Conservation (phyloP, 1,139 yeast species). For the Magnusiomyces ingens region DNA sequence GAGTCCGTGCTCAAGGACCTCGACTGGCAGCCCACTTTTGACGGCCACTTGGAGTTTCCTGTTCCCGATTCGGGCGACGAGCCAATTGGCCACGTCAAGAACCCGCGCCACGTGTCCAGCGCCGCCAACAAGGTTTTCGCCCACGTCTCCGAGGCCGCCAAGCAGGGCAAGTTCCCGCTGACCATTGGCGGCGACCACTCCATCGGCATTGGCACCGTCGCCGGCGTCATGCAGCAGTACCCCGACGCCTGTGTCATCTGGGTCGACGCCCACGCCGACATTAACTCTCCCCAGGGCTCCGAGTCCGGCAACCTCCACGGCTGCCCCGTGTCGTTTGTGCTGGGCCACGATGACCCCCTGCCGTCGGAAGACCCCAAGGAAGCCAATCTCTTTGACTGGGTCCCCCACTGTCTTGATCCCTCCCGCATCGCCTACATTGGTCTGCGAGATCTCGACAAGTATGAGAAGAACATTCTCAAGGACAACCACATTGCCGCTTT, state of each 20-base stretch:
- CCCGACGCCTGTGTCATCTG: conserved; percentile 89
- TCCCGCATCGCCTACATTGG: conserved; percentile 87
- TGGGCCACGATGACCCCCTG: conserved; percentile 47
- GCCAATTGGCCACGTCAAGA: conserved; percentile 49
- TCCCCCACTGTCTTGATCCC: conserved; percentile 60
- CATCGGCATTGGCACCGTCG: conserved; percentile 87
- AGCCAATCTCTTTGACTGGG: conserved; percentile 51
- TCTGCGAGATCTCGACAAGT: conserved; percentile 84
- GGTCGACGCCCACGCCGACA: conserved; percentile 98
- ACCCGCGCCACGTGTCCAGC: conserved; percentile 69
- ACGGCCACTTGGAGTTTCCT: conserved; percentile 47
- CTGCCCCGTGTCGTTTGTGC: conserved; percentile 85
- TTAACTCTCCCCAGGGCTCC: conserved; percentile 83
- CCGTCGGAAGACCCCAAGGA: conserved; percentile 46
- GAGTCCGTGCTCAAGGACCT: conserved; percentile 52
- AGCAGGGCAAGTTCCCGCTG: conserved; percentile 57
- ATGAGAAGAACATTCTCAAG: conserved; percentile 67
- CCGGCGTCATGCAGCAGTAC: conserved; percentile 69
- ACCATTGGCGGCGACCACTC: conserved; percentile 97
- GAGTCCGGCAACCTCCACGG: conserved; percentile 93
- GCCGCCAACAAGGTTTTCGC: conserved; percentile 61
- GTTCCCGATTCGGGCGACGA: conserved; percentile 31
- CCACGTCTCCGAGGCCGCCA: conserved; percentile 47
- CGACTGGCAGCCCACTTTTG: conserved; percentile 63
- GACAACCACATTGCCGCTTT: conserved; percentile 75